Evolutionary conservation across 2,329 filamentous ascomycete genomes (phyloP).

Genomic region (Hawksworthiomyces lignivorus): DNA sequence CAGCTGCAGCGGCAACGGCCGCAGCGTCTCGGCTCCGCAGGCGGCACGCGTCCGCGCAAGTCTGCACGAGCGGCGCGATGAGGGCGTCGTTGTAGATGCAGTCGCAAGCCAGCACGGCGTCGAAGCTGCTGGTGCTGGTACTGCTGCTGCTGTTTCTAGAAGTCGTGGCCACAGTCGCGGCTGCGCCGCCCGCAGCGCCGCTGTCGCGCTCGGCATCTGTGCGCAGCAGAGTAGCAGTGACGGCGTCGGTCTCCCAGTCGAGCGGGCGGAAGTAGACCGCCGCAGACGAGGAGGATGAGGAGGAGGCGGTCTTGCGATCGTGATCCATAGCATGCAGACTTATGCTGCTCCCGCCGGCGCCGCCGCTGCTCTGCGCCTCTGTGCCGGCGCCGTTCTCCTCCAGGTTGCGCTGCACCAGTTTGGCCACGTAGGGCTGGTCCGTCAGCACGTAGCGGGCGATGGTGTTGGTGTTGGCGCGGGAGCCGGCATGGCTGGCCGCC

Average conservation of each 20-base stretch:
- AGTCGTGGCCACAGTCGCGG: slow-evolving; percentile 1
- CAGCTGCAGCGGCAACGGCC: slow-evolving; percentile 9
- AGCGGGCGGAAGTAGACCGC: slow-evolving; percentile 51
- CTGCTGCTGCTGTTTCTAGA: too few species aligned
- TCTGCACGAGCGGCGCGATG: slow-evolving; percentile 71
- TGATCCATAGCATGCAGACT: too few species aligned
- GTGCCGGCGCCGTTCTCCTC: slow-evolving; percentile 42
- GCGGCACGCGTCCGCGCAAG: slow-evolving; percentile 66
- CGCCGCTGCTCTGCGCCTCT: not conserved
- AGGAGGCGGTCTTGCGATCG: too few species aligned
- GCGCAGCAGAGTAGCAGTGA: slow-evolving; percentile 28
- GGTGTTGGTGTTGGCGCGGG: slow-evolving; percentile 17
- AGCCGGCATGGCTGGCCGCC: not conserved
- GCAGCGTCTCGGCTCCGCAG: slow-evolving; percentile 33
- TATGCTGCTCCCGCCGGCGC: too few species aligned
- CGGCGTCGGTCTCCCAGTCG: slow-evolving; percentile 73
- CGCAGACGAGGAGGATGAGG: slow-evolving; percentile 7
- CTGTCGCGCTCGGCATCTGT: not conserved
- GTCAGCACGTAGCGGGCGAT: slow-evolving; percentile 68
- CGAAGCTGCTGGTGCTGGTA: slow-evolving; percentile 43
- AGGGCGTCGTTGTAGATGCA: slow-evolving; percentile 93
- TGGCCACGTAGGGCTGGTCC: slow-evolving; percentile 80
- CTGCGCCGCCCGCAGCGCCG: not conserved
- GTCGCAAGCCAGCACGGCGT: slow-evolving; percentile 77
- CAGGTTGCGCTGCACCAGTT: slow-evolving; percentile 70